These are phyloP conservation scores for Penicillium macrosclerotiorum DNA, from an alignment of 495 filamentous ascomycete species.

Conservation along the genomic window DNA sequence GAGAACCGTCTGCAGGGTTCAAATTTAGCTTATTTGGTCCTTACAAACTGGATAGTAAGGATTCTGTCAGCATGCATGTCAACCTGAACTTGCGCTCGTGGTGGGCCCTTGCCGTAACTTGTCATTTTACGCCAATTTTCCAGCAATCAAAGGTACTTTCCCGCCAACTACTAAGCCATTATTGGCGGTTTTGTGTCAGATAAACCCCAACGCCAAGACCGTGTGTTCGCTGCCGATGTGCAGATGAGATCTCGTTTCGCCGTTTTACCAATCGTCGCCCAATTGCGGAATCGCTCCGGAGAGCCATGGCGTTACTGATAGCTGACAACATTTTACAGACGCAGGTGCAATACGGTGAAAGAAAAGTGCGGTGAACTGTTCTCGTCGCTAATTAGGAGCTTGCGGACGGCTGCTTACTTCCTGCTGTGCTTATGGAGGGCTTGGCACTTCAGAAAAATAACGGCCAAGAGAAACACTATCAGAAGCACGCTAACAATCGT, in stretches of 20 bases:
- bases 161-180: not conserved
- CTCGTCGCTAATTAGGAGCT: too few relatives aligned
- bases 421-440: too few relatives aligned
- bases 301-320: too few relatives aligned
- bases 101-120: not conserved
- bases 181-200: not conserved
- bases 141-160: not conserved
- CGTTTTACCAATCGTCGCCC: not conserved
- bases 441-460: too few relatives aligned
- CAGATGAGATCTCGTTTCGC: not conserved
- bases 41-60: slow-evolving; percentile 11
- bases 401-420: too few relatives aligned
- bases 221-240: too few relatives aligned
- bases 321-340: too few relatives aligned
- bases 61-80: slow-evolving; percentile 11
- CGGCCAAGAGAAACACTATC: too few relatives aligned
- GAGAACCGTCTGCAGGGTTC: not conserved
- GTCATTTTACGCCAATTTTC: not conserved
- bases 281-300: too few relatives aligned
- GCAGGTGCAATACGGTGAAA: too few relatives aligned
- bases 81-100: not conserved
- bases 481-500: too few relatives aligned
- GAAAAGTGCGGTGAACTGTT: too few relatives aligned
- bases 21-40: slow-evolving; percentile 7
- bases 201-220: not conserved